These are phyloP conservation scores for Tolypocladium endophyticum DNA, from an alignment of 2,329 filamentous ascomycete genomes.

Conservation along the genomic window DNA sequence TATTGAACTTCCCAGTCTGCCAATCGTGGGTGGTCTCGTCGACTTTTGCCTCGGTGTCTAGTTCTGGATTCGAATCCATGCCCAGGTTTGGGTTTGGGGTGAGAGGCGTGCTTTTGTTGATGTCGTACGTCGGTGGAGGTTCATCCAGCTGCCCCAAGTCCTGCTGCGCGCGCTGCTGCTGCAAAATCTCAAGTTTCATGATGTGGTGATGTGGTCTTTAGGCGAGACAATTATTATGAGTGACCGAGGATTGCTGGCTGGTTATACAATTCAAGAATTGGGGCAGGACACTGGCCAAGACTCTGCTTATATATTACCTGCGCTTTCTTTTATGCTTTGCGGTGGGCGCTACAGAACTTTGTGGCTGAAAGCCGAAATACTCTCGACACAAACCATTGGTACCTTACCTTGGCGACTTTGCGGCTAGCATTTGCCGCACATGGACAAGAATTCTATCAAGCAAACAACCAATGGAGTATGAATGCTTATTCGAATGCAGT, in stretches of 20 bases:
- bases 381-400: background rate
- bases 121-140: background rate
- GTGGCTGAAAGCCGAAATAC: background rate
- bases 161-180: background rate
- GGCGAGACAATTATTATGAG: background rate
- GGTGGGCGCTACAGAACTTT: background rate
- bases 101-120: background rate
- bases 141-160: background rate
- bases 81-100: background rate
- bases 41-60: background rate
- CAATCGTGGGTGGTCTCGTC: background rate
- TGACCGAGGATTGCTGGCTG: background rate
- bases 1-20: background rate
- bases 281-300: background rate
- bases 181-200: background rate
- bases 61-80: background rate
- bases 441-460: too few relatives aligned
- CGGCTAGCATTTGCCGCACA: background rate
- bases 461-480: too few relatives aligned
- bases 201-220: background rate
- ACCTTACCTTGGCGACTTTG: background rate
- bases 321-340: background rate
- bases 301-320: background rate
- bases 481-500: too few relatives aligned
- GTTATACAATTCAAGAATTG: background rate